Conservation (phyloP, 2,329 filamentous ascomycete species). For the Nigrospora sphaerica region DNA sequence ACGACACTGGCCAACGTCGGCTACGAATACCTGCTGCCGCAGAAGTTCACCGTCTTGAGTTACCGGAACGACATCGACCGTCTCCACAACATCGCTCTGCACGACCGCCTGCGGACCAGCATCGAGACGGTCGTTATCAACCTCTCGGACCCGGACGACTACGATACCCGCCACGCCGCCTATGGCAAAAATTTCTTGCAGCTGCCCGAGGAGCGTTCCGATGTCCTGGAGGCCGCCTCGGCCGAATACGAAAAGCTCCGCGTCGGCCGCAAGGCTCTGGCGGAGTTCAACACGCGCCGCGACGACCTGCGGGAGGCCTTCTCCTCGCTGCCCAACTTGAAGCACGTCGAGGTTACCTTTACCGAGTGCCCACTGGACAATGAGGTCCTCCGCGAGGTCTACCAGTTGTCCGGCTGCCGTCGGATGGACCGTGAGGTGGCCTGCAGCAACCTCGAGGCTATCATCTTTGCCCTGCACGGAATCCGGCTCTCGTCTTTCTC, state of each 20-base stretch:
- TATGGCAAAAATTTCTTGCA: constrained; percentile 29
- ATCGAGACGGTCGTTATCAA: constrained; percentile 38
- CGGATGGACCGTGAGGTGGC: constrained; percentile 29
- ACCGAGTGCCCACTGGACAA: constrained; percentile 31
- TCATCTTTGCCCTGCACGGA: constrained; percentile 29
- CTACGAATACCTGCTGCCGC: constrained; percentile 33
- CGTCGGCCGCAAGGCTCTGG: constrained; percentile 22
- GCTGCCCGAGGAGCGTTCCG: constrained; percentile 27
- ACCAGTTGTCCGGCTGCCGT: constrained; percentile 29
- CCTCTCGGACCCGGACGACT: constrained; percentile 33
- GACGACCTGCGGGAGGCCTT: constrained; percentile 30
- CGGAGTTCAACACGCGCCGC: constrained; percentile 26
- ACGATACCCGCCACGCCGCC: constrained; percentile 26
- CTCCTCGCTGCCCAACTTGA: constrained; percentile 30
- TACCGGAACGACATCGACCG: constrained; percentile 38
- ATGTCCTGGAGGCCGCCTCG: constrained; percentile 27
- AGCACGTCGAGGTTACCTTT: constrained; percentile 32
- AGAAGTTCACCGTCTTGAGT: constrained; percentile 32
- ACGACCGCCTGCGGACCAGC: constrained; percentile 31
- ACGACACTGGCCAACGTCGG: constrained; percentile 31
- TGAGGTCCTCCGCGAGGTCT: constrained; percentile 27
- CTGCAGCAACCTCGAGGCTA: constrained; percentile 30
- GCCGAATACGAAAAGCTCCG: constrained; percentile 28
- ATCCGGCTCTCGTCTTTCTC: constrained; percentile 27
- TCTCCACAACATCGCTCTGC: constrained; percentile 34